Base-by-base conservation (phyloP, 2,329 filamentous ascomycete species). In the Trichoderma koningii region DNA sequence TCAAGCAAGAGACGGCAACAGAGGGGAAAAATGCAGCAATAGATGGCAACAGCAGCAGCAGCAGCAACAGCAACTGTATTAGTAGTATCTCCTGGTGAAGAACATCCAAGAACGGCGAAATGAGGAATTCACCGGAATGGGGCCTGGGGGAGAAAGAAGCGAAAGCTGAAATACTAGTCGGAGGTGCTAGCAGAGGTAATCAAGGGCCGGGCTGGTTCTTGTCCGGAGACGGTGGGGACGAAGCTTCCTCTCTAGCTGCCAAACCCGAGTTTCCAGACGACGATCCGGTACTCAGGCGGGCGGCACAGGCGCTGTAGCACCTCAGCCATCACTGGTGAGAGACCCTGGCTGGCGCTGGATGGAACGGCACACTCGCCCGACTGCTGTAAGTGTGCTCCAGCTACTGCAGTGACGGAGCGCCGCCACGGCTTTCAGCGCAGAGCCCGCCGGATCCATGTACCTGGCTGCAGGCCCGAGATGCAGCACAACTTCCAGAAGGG, bases 221-320 rank as follows among this genome's bases (percentile, higher is more conserved):
- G 52, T 51, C 62, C 53, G 62, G 55, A 45, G 53, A 57, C 59
- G 62, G 53, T 64, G 45, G 62, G 55, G 47, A 64, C 53, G 62
- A 56, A 21, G 44, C 44, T 59, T 64, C 34, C 34, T 38, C 10
- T 38, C 14, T 52, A 59, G 62, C 38, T 64, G 55, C 53, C 53
- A 64, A 53, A 41, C 44, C 62, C 47, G 53, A 57, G 45, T 57
- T 50, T 51, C 56, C n/a, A 64, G 53, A 59, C 47, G 62, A 52
- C 62, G 62, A 64, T 64, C 53, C 62, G 62, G 62, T 59, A 38
- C 52, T 59, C 52, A 64, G 62, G 62, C 53, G 28, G 28, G 34
- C 38, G 62, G 62, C 41, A 45, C 51, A 55, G 44, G 21, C 52
- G 28, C 42, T 48, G 42, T 23, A 15, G 28, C 30, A 23, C 21